Percentiles rank a stretch among this genome's conserved stretches.
Evolutionary conservation across 441 rosid species (phyloP).

Genomic region (Populus hybrid): DNA sequence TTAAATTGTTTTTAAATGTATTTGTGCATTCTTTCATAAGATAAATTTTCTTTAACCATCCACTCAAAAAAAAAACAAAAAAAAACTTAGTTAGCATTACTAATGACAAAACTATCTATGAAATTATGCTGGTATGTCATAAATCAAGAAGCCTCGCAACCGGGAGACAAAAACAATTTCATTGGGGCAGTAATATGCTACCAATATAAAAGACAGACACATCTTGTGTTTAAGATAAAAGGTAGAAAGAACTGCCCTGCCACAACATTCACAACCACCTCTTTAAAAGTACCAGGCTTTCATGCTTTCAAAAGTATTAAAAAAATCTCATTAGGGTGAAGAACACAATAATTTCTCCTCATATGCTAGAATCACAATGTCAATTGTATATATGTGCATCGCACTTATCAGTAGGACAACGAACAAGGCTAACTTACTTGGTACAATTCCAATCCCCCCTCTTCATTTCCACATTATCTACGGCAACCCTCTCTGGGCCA

Average conservation of each 20-base stretch:
- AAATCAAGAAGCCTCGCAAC: background rate
- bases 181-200: too few relatives aligned
- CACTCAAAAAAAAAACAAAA: too few relatives aligned
- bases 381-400: background rate
- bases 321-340: background rate
- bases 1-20: too few relatives aligned
- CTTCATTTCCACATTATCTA: conserved; percentile 54
- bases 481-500: conserved; percentile 49
- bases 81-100: background rate
- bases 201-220: too few relatives aligned
- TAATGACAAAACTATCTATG: background rate
- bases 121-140: background rate
- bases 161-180: too few relatives aligned
- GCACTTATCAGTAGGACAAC: background rate
- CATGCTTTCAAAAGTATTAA: background rate
- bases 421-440: conserved; percentile 27
- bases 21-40: background rate
- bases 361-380: background rate
- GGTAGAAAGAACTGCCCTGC: too few relatives aligned
- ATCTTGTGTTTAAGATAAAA: too few relatives aligned
- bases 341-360: background rate
- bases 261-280: too few relatives aligned
- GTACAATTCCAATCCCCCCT: conserved; percentile 82
- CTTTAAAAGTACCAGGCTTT: background rate
- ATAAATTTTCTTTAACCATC: background rate